Percentiles rank a stretch among this genome's conserved stretches.
phyloP scores from a whole-genome alignment of 2,329 filamentous ascomycete genomes.

The Colletotrichum godetiae region DNA sequence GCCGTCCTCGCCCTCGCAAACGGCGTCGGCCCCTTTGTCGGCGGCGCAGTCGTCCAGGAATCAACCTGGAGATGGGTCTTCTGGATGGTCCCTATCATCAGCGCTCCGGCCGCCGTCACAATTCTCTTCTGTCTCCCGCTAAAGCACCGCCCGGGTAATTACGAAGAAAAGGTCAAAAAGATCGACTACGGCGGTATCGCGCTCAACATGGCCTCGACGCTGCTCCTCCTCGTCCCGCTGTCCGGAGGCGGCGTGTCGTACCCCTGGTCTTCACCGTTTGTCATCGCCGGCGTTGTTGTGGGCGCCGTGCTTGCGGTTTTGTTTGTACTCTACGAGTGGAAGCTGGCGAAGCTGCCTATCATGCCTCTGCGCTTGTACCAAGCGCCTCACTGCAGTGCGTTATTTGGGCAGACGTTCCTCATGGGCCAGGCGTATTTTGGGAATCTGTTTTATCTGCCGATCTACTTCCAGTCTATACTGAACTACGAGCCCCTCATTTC shows the following conservation, averaged over 20 bases:
- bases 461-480: conserved; percentile 48
- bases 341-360: conserved; percentile 41
- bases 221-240: conserved; percentile 42
- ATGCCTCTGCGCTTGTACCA: conserved; percentile 43
- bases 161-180: conserved; percentile 40
- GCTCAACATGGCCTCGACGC: conserved; percentile 41
- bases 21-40: conserved; percentile 51
- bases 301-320: conserved; percentile 38
- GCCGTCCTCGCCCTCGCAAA: conserved; percentile 45
- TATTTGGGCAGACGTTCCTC: conserved; percentile 41
- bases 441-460: conserved; percentile 43
- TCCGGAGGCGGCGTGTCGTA: conserved; percentile 43
- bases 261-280: conserved; percentile 40
- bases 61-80: conserved; percentile 46
- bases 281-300: conserved; percentile 39
- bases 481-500: conserved; percentile 42
- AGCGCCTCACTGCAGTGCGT: conserved; percentile 37
- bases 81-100: conserved; percentile 42
- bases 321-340: conserved; percentile 45
- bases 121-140: conserved; percentile 43
- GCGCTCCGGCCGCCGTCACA: conserved; percentile 36
- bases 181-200: conserved; percentile 44
- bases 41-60: conserved; percentile 43
- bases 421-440: conserved; percentile 44
- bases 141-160: conserved; percentile 39